These are phyloP conservation scores for Aphanomyces invadans DNA, from an alignment of 352 stramenopile species.

Conservation along the genomic window DNA sequence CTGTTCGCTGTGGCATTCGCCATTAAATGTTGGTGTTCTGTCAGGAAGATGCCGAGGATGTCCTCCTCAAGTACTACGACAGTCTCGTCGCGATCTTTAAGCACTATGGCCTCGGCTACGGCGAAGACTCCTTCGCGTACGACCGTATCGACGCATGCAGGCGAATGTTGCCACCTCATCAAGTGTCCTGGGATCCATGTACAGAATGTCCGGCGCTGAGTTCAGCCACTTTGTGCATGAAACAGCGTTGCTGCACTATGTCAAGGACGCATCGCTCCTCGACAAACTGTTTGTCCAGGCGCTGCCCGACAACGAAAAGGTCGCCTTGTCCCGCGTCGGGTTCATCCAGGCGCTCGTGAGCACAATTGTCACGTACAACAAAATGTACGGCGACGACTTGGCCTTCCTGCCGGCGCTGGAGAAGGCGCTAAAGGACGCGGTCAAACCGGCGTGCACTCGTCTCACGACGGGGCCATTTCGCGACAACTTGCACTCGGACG, in stretches of 20 bases:
- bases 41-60: conserved; percentile 37
- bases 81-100: conserved; percentile 53
- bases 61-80: conserved; percentile 48
- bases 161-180: neutral
- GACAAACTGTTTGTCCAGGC: conserved; percentile 36
- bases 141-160: too few species aligned
- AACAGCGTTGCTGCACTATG: conserved; percentile 42
- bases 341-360: conserved; percentile 62
- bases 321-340: conserved; percentile 46
- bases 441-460: conserved; percentile 45
- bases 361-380: conserved; percentile 31
- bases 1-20: neutral
- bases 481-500: conserved; percentile 67
- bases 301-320: conserved; percentile 32
- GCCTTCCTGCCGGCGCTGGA: conserved; percentile 32
- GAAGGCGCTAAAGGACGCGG: conserved; percentile 32
- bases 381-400: conserved; percentile 25
- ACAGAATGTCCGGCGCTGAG: conserved; percentile 51
- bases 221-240: conserved; percentile 73
- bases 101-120: conserved; percentile 60
- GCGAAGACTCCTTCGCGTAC: conserved; percentile 32
- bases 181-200: neutral
- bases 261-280: conserved; percentile 30
- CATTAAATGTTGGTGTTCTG: neutral
- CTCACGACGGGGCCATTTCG: conserved; percentile 64